phyloP scores from a whole-genome alignment of 1,284 basidiomycete genomes.

The Cutaneotrichosporon mucoides region DNA sequence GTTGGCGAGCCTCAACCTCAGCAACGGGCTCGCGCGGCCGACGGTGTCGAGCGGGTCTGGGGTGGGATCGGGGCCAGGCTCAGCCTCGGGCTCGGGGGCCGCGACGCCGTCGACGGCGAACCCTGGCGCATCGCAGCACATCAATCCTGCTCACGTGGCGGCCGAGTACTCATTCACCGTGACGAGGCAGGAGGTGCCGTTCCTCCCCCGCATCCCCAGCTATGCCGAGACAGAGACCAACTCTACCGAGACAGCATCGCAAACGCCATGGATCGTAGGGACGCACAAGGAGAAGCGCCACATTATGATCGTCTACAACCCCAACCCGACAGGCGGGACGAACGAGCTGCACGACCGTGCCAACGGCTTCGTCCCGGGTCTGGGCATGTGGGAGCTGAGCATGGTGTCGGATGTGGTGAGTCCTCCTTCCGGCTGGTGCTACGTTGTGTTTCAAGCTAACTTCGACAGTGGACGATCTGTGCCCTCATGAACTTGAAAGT shows the following conservation, averaged over 20 bases:
- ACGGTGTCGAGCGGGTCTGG: background rate
- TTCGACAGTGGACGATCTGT: slow-evolving; percentile 33
- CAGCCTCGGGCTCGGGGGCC: background rate
- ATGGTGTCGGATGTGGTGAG: slow-evolving; percentile 31
- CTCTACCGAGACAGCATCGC: background rate
- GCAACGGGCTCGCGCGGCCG: background rate
- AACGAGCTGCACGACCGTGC: slow-evolving; percentile 22
- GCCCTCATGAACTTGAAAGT: slow-evolving; percentile 26
- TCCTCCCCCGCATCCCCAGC: slow-evolving; percentile 4
- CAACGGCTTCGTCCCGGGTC: slow-evolving; percentile 21
- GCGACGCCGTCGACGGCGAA: background rate
- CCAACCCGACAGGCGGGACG: slow-evolving; percentile 21
- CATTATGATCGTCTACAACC: slow-evolving; percentile 31
- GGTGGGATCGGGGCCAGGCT: background rate
- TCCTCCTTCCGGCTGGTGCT: background rate
- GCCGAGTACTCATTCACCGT: slow-evolving; percentile 2
- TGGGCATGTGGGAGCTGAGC: slow-evolving; percentile 28
- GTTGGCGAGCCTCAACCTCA: slow-evolving; percentile 13
- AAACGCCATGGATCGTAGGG: slow-evolving; percentile 26
- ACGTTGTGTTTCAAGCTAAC: background rate
- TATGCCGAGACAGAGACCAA: slow-evolving; percentile 5
- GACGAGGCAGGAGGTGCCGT: slow-evolving; percentile 7
- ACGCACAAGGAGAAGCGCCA: slow-evolving; percentile 12
- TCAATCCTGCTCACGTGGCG: slow-evolving; percentile 5
- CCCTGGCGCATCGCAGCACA: background rate